Evolutionary conservation across 2,329 filamentous ascomycete species (phyloP).

Genomic region (Anthostomella pinea): DNA sequence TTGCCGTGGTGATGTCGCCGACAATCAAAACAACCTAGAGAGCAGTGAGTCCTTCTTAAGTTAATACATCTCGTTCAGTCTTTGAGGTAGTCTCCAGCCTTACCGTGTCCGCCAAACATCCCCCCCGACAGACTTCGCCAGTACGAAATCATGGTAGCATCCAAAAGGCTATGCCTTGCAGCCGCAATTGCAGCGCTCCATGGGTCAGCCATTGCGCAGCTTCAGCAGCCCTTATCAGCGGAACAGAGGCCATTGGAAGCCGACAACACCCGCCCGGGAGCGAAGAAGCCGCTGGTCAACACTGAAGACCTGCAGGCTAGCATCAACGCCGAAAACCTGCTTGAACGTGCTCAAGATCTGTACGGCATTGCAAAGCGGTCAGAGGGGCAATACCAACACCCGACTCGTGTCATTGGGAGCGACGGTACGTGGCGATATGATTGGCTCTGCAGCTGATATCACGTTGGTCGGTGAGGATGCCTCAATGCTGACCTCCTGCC

Average conservation of each 20-base stretch:
- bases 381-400: constrained; percentile 61
- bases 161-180: background rate
- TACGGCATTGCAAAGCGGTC: constrained; percentile 60
- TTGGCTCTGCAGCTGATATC: no score
- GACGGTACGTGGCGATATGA: constrained; percentile 53
- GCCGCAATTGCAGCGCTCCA: background rate
- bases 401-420: constrained; percentile 69
- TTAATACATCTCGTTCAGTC: no score
- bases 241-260: constrained; percentile 13
- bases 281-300: constrained; percentile 44
- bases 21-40: background rate
- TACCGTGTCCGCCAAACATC: background rate
- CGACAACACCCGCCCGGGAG: constrained; percentile 9
- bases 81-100: no score
- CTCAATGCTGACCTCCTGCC: constrained; percentile 5
- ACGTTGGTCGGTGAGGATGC: background rate
- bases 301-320: constrained; percentile 53
- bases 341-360: constrained; percentile 58
- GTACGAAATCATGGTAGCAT: background rate
- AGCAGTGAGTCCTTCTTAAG: no score
- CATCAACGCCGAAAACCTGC: constrained; percentile 55
- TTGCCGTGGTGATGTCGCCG: background rate
- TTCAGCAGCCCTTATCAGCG: constrained; percentile 25
- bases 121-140: background rate
- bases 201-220: constrained; percentile 11